Evolutionary conservation across 441 rosid species (phyloP).

Genomic region (Kokia cookei): DNA sequence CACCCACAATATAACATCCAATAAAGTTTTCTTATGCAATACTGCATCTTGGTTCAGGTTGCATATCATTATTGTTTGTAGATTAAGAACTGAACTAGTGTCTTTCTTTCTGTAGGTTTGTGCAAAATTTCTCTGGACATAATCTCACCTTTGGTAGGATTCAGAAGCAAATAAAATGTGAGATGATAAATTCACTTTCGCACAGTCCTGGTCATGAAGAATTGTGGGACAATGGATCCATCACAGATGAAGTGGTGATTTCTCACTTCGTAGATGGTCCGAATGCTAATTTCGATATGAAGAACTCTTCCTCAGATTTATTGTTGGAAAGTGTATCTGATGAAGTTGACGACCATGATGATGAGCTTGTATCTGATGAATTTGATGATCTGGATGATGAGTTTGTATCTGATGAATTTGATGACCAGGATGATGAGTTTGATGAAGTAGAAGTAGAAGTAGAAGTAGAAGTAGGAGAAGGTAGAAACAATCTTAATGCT

Average conservation of each 20-base stretch:
- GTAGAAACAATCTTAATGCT: conserved; percentile 22
- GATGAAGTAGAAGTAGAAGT: background rate
- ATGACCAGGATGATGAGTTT: conserved; percentile 28
- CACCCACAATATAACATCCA: background rate
- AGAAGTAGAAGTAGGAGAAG: conserved; percentile 11
- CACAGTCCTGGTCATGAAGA: conserved; percentile 19
- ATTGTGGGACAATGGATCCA: conserved; percentile 13
- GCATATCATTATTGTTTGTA: background rate
- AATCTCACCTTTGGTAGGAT: conserved; percentile 61
- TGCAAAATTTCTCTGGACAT: conserved; percentile 43
- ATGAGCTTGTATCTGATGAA: conserved; percentile 17
- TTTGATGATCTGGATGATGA: conserved; percentile 27
- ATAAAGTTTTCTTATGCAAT: background rate
- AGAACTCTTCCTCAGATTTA: conserved; percentile 19
- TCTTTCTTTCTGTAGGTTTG: conserved; percentile 47
- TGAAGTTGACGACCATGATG: conserved; percentile 17
- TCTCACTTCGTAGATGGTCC: conserved; percentile 17
- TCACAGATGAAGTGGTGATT: conserved; percentile 15
- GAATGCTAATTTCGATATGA: conserved; percentile 6
- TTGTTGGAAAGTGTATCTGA: conserved; percentile 20
- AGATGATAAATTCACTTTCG: conserved; percentile 28
- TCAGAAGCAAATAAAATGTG: conserved; percentile 67
- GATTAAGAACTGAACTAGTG: background rate
- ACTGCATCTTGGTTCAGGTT: background rate
- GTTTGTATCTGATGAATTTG: conserved; percentile 16